Evolutionary conservation across 306 rosid genomes (phyloP), one percentile per base, ranked within the genome.

Genomic region (Macrotyloma uniflorum): DNA sequence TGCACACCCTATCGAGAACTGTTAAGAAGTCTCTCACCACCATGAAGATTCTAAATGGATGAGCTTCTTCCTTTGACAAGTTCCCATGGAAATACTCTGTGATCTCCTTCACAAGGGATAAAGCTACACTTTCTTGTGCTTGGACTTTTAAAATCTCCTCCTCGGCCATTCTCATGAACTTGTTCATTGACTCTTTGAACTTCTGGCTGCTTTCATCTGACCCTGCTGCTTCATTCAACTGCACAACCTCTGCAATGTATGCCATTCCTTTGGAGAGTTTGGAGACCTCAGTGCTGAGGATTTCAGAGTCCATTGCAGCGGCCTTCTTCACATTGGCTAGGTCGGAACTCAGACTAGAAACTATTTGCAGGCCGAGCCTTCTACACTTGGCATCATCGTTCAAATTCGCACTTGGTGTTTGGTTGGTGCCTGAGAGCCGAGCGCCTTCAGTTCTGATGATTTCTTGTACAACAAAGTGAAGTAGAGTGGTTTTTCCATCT

Each of bases 81-180:
- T 95, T 86, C 33, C 99, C 99, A 55, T 95, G 99, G 85, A 95
- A 95, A 74, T 95, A 95, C 84, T 93, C 98, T 0, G 99, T 93
- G 38, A 95, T 91, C 87, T 95, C 99, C 87, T 91, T 95, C 82
- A 95, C 99, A 16, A 95, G 85, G 18, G 97, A 87, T 54, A 95
- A 2, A 5, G 97, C 96, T 73, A 90, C 98, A 66, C 93, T 95
- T 76, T 93, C 99, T 76, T 91, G 98, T 8, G 96, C 98, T 88
- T 87, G 96, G 67, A 90, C 85, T 80, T 78, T 90, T 8, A 86
- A 79, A 46, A 95, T 86, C 80, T 95, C 98, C 83, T 86, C 98
- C 79, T 88, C 94, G 0, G 97, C 98, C 86, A 85, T 84, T 80
- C 87, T 85, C 91, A 87, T 82, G 88, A 95, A 93, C 79, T 73